Evolutionary conservation across 1,284 basidiomycete genomes (phyloP), one percentile per base, ranked within the genome.

Genomic region (Papiliotrema fonsecae): DNA sequence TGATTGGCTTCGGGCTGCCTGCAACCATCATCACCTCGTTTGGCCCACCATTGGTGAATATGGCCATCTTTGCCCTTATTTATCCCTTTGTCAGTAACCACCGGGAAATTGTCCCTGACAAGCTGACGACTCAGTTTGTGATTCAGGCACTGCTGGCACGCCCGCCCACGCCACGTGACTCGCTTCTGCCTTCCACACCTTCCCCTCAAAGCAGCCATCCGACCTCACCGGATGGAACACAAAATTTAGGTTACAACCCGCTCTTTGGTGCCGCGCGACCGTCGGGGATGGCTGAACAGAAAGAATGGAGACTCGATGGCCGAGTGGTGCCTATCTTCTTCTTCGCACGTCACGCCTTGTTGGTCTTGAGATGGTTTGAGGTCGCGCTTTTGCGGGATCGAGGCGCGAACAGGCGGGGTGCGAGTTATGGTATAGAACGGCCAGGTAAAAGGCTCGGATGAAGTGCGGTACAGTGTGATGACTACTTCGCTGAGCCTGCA

Each of bases 41-140:
- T 44, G 65, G 67, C 3, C 64, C 70, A 3, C 67, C 69, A 4
- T 37, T 76, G n/a, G 58, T 73, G 42, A 69, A 64, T 45, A 70
- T 74, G 60, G 64, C 69, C 11, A 50, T 74, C 18, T 76, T 74
- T 53, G 69, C 72, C 3, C 46, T 74, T 6, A 55, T 73, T 38
- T 75, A 73, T 42, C 74, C 74, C 3, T 64, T 75, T 39, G 67
- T 72, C 37, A 39, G 67, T 60, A 11, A 11, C 14, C 3, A 28
- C 13, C 21, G 16, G n/a, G 25, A 4, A 4, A 19, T 38, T 21
- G 38, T 36, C 13, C 22, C 37, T 38, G 6, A 37, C 37, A 5
- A 6, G 21, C 27, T 27, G 21, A 46, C 14, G 6, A 13, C 25
- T 1, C 50, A 72, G 69, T 69, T 71, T 46, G 65, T 73, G 18